A percentile compares a stretch with the other conserved stretches of the same genome.
Conservation (phyloP, 768 basidiomycete species). For the Termitomyces sp. region DNA sequence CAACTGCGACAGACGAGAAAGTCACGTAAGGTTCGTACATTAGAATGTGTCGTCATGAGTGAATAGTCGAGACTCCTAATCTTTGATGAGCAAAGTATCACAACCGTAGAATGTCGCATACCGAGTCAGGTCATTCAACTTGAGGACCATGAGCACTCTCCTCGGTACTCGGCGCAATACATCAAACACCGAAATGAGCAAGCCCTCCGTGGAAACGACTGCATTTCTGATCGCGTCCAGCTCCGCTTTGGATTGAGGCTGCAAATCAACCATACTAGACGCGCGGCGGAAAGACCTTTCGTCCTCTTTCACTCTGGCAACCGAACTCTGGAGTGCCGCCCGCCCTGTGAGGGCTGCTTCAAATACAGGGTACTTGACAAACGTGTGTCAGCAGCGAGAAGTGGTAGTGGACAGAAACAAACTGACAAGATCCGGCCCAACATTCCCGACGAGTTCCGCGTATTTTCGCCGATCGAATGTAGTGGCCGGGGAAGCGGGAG, state of each 20-base stretch:
- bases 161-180: conserved; percentile 83
- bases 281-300: conserved; percentile 50
- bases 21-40: conserved; percentile 31
- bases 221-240: conserved; percentile 78
- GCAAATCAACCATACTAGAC: conserved; percentile 71
- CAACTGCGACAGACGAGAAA: neutral
- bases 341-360: conserved; percentile 94
- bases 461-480: conserved; percentile 75
- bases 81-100: conserved; percentile 1
- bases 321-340: conserved; percentile 63
- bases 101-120: conserved; percentile 16
- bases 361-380: conserved; percentile 81
- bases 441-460: conserved; percentile 87
- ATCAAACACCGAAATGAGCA: conserved; percentile 82
- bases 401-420: neutral
- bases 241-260: conserved; percentile 69
- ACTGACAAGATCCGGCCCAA: conserved; percentile 78
- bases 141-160: conserved; percentile 78
- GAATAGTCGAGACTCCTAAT: conserved; percentile 75
- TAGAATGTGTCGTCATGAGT: conserved; percentile 83
- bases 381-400: neutral
- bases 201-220: conserved; percentile 75
- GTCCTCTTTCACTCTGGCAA: conserved; percentile 36
- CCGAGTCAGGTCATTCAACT: conserved; percentile 83
- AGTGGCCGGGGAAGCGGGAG: conserved; percentile 58